A percentile compares a stretch with the other conserved stretches of the same genome.
phyloP scores from a whole-genome alignment of 345 rosid species.

The Geranium brycei region DNA sequence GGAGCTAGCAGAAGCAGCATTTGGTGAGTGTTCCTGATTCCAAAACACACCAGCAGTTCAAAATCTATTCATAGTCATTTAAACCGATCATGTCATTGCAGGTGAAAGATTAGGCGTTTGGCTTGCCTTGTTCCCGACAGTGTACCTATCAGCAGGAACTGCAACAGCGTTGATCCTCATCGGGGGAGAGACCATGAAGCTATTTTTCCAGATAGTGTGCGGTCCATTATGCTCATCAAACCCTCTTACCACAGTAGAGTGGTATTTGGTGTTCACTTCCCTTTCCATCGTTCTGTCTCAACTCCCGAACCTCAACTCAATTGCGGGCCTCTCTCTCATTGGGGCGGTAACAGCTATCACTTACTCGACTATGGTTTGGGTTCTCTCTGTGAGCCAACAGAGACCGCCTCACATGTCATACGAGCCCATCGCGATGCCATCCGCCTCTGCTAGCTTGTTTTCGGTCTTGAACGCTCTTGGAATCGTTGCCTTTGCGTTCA shows the following conservation, averaged over 20 bases:
- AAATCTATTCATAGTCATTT: too few species aligned
- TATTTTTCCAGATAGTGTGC: slow-evolving; percentile 82
- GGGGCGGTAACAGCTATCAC: slow-evolving; percentile 93
- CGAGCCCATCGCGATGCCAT: slow-evolving; percentile 56
- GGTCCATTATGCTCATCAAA: slow-evolving; percentile 80
- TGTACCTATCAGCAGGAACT: slow-evolving; percentile 89
- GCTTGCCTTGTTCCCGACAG: slow-evolving; percentile 94
- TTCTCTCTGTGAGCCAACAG: slow-evolving; percentile 82
- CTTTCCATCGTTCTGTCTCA: slow-evolving; percentile 87
- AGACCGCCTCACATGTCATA: slow-evolving; percentile 75
- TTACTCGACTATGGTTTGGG: slow-evolving; percentile 91
- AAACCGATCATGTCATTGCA: slow-evolving; percentile 14
- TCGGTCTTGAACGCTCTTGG: slow-evolving; percentile 88
- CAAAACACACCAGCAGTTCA: too few species aligned
- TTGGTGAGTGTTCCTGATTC: slow-evolving; percentile 35
- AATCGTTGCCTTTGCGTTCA: slow-evolving; percentile 78
- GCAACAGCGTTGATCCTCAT: slow-evolving; percentile 83
- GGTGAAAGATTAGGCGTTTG: slow-evolving; percentile 83
- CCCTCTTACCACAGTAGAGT: slow-evolving; percentile 84
- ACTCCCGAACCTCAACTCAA: slow-evolving; percentile 94
- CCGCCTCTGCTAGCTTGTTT: slow-evolving; percentile 46
- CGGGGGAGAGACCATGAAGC: slow-evolving; percentile 94
- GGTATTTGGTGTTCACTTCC: slow-evolving; percentile 93
- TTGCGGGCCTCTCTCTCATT: slow-evolving; percentile 83
- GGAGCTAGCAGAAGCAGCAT: slow-evolving; percentile 95